These are phyloP conservation scores for Mycena indigotica DNA, from an alignment of 768 basidiomycete species.

Conservation along the genomic window DNA sequence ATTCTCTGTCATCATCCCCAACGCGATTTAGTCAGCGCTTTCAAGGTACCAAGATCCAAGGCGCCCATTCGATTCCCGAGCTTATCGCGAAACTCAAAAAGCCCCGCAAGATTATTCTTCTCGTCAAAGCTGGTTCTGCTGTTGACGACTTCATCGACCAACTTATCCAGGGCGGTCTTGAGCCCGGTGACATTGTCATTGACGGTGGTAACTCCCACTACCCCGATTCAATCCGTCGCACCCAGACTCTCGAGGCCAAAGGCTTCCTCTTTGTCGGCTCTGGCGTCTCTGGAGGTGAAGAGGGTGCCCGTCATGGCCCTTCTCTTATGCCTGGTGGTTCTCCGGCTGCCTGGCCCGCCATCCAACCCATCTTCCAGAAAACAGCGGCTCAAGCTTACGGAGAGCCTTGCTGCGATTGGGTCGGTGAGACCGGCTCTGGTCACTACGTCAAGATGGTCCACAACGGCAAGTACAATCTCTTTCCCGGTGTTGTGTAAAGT, in stretches of 20 bases:
- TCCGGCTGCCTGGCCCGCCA: constrained; percentile 89
- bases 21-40: constrained; percentile 17
- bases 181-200: constrained; percentile 97
- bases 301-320: constrained; percentile 95
- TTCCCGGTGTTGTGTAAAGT: constrained; percentile 6
- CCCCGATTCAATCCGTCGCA: constrained; percentile 96
- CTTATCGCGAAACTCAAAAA: constrained; percentile 89
- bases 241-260: constrained; percentile 90
- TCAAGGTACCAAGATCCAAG: constrained; percentile 90
- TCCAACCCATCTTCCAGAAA: constrained; percentile 99
- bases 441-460: constrained; percentile 99
- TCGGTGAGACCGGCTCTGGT: constrained; percentile 91
- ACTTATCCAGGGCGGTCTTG: constrained; percentile 79
- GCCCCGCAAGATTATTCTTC: constrained; percentile 96
- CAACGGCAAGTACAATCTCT: constrained; percentile 63
- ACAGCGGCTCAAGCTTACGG: constrained; percentile 93
- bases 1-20: constrained; percentile 21
- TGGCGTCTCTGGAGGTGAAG: constrained; percentile 99
- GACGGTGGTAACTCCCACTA: constrained; percentile 99
- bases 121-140: constrained; percentile 96
- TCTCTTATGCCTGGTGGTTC: constrained; percentile 99
- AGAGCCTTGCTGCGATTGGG: constrained; percentile 99
- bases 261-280: constrained; percentile 97
- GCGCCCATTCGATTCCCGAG: constrained; percentile 92
- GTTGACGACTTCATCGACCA: constrained; percentile 95